phyloP scores from a whole-genome alignment of 345 rosid genomes.

The Luvunga scandens region DNA sequence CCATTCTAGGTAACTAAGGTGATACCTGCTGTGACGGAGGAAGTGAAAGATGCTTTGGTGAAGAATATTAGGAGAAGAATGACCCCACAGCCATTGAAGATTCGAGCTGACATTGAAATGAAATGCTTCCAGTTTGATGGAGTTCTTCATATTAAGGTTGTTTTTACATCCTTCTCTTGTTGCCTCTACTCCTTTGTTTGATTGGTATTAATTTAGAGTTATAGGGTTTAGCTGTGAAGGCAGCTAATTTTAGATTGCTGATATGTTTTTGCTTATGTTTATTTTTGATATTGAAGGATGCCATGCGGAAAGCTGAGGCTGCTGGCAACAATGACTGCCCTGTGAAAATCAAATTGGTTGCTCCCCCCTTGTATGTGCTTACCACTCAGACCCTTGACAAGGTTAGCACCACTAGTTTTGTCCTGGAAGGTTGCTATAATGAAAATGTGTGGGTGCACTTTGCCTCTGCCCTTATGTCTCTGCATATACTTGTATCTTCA shows the following conservation, averaged over 20 bases:
- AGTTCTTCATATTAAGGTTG: conserved; percentile 93
- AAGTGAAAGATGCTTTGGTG: conserved; percentile 80
- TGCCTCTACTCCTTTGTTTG: not conserved
- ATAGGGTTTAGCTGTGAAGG: not conserved
- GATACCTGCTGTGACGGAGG: conserved; percentile 83
- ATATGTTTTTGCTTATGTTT: not conserved
- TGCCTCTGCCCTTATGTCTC: not conserved
- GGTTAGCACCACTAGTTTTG: conserved; percentile 39
- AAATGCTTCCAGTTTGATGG: conserved; percentile 98
- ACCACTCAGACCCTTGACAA: conserved; percentile 97
- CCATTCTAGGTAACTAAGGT: conserved; percentile 63
- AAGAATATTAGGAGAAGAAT: conserved; percentile 91
- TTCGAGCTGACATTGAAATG: conserved; percentile 94
- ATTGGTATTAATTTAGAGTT: not conserved
- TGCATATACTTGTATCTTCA: not conserved
- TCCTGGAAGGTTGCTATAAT: not conserved
- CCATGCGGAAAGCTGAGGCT: conserved; percentile 96
- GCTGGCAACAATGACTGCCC: conserved; percentile 89
- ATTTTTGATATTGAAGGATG: conserved; percentile 56
- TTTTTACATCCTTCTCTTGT: not conserved
- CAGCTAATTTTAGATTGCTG: not conserved
- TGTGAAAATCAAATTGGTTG: conserved; percentile 92
- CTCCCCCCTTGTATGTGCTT: conserved; percentile 95
- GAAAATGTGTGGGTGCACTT: not conserved
- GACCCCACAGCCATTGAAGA: conserved; percentile 96